Evolutionary conservation across 805 yeast genomes (phyloP).

Genomic region (Nakazawaea holstii): DNA sequence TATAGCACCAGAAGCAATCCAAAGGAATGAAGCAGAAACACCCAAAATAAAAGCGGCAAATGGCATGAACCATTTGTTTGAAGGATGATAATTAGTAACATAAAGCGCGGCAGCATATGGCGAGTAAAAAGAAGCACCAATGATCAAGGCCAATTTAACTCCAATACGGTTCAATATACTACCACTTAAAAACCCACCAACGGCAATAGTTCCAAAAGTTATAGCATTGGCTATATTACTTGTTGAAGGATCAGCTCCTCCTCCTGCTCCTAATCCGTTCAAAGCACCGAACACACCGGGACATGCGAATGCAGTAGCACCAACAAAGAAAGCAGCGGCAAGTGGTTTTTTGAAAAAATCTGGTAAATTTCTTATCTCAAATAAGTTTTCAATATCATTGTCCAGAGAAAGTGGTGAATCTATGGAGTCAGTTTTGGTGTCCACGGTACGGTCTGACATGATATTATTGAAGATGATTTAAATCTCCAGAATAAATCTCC

Average conservation of each 20-base stretch:
- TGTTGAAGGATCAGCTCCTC: background rate
- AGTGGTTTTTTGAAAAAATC: background rate
- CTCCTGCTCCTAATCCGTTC: background rate
- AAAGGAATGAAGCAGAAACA: background rate
- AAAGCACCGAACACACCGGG: background rate
- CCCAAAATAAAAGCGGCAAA: background rate
- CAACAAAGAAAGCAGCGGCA: background rate
- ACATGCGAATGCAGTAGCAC: background rate
- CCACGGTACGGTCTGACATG: too few relatives aligned
- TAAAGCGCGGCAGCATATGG: background rate
- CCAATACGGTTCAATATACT: background rate
- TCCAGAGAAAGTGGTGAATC: background rate
- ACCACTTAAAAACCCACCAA: background rate
- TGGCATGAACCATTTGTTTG: background rate
- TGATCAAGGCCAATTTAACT: background rate
- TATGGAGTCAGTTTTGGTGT: too few relatives aligned
- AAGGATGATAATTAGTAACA: background rate
- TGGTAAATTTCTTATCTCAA: background rate
- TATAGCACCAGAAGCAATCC: background rate
- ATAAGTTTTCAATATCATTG: background rate
- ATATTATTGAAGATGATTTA: too few relatives aligned
- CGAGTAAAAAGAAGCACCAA: background rate
- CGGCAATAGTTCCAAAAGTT: background rate
- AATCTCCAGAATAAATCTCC: too few relatives aligned
- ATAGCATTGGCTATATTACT: background rate